Base-by-base conservation (phyloP, 495 filamentous ascomycete species). In the Stereocaulon alpinum region DNA sequence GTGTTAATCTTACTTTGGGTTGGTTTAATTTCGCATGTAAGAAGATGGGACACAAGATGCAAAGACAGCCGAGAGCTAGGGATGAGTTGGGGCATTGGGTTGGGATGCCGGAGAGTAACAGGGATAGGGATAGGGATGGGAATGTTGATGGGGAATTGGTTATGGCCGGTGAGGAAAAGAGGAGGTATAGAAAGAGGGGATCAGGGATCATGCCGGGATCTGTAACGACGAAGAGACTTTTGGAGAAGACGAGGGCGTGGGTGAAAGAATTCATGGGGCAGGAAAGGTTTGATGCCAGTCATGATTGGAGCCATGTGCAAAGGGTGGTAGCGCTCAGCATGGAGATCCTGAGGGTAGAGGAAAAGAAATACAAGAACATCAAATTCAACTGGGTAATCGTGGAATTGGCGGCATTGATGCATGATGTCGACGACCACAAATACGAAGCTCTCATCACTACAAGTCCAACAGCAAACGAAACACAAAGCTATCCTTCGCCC, bases 291-390 rank as follows among this genome's bases (percentile, higher is more conserved):
- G 93, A 96, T 72, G 80, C 82, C 22, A 92, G 88, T 6, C 93
- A 96, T 74, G 86, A 94, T 74, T 90, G 83, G 72, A 70, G 76
- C 42, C 92, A 97, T 70, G 86, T 96, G 59, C 70, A 83, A 57
- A 85, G 93, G 42, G 92, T 97, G 34, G 72, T 87, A 7, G 71
- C 78, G 15, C 80, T 95, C 9, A 80, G 89, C n/a, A 78, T 82
- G 52, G 76, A 78, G 45, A 77, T 86, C 58, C 71, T 61, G 10
- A 27, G 56, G n/a, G 56, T 52, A 15, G 65, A 67, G 55, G 44
- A 42, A 22, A 20, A 51, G 22, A 42, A 48, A 29, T 56, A 24
- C 69, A 54, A 43, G 18, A 18, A 54, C 14, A 42, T 59, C 29
- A 45, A 29, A 20, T 67, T 56, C 40, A 57, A 67, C 47, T 20